A percentile compares a stretch with the other conserved stretches of the same genome.
Evolutionary conservation across 2,329 filamentous ascomycete species (phyloP).

Genomic region (Nemania sp.): DNA sequence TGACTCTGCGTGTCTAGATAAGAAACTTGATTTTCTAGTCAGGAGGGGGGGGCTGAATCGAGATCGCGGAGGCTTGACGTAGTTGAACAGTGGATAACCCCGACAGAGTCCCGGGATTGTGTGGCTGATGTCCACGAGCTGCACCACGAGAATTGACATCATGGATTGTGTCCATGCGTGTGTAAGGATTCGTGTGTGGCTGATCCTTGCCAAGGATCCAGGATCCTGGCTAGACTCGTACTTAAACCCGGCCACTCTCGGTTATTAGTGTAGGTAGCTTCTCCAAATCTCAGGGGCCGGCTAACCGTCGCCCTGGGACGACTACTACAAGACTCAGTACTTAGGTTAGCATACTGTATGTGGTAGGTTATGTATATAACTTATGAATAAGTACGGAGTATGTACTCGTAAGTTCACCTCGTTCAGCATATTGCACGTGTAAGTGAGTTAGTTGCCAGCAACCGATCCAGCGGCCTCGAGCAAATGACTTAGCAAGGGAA

Average conservation of each 20-base stretch:
- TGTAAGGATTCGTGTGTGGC: neutral
- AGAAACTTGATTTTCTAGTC: constrained; percentile 21
- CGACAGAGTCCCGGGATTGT: too few relatives aligned
- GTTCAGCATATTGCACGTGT: too few relatives aligned
- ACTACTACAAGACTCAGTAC: too few relatives aligned
- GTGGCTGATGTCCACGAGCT: neutral
- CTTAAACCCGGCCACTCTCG: too few relatives aligned
- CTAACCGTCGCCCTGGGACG: too few relatives aligned
- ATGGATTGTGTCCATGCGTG: neutral
- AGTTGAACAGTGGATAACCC: constrained; percentile 4
- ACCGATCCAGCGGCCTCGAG: too few relatives aligned
- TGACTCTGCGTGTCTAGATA: neutral
- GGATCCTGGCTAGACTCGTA: neutral
- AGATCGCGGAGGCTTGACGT: constrained; percentile 24
- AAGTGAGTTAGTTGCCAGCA: too few relatives aligned
- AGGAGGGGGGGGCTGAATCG: constrained; percentile 11
- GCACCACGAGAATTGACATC: neutral
- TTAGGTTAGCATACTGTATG: too few relatives aligned
- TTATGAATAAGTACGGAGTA: too few relatives aligned
- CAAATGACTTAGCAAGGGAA: constrained; percentile 24
- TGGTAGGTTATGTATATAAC: too few relatives aligned
- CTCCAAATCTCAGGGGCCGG: too few relatives aligned
- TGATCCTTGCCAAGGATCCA: constrained; percentile 12
- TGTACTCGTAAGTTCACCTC: too few relatives aligned
- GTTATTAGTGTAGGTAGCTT: neutral